Percentiles rank a stretch among this genome's conserved stretches.
phyloP scores from a whole-genome alignment of 1,284 basidiomycete genomes.

The Ustilago trichophora region DNA sequence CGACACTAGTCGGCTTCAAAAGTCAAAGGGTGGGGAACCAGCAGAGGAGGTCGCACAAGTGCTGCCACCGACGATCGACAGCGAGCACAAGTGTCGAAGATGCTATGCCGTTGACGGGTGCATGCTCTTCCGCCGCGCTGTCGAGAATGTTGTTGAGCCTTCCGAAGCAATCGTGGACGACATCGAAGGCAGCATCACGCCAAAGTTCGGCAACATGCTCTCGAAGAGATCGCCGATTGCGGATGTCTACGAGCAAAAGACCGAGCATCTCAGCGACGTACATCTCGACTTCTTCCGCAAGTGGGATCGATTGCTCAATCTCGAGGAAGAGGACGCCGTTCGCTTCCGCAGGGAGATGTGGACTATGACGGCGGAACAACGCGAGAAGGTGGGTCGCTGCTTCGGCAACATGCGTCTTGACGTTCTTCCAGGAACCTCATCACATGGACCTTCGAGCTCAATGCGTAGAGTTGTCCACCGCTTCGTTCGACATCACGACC shows the following conservation, averaged over 20 bases:
- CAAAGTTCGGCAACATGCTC: constrained; percentile 6
- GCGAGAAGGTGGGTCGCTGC: constrained; percentile 73
- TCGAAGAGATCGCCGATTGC: constrained; percentile 72
- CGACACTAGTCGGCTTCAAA: constrained; percentile 38
- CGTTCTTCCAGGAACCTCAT: not conserved
- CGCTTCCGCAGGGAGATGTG: constrained; percentile 89
- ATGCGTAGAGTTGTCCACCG: constrained; percentile 73
- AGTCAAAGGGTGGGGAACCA: constrained; percentile 2
- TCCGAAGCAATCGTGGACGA: constrained; percentile 6
- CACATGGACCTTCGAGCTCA: constrained; percentile 7
- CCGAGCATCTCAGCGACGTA: constrained; percentile 76
- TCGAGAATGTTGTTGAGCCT: constrained; percentile 50
- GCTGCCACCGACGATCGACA: constrained; percentile 83
- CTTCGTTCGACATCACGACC: constrained; percentile 70
- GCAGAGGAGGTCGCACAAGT: constrained; percentile 27
- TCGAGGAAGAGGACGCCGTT: constrained; percentile 87
- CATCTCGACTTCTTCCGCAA: constrained; percentile 84
- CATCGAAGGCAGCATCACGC: constrained; percentile 1
- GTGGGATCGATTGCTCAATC: constrained; percentile 86
- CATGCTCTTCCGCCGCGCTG: constrained; percentile 86
- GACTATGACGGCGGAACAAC: constrained; percentile 83
- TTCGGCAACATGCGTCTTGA: constrained; percentile 66
- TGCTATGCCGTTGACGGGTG: constrained; percentile 88
- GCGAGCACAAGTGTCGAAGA: constrained; percentile 77
- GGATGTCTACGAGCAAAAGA: constrained; percentile 80